phyloP scores from a whole-genome alignment of 2,329 filamentous ascomycete species.

The Arthrinium puccinioides region DNA sequence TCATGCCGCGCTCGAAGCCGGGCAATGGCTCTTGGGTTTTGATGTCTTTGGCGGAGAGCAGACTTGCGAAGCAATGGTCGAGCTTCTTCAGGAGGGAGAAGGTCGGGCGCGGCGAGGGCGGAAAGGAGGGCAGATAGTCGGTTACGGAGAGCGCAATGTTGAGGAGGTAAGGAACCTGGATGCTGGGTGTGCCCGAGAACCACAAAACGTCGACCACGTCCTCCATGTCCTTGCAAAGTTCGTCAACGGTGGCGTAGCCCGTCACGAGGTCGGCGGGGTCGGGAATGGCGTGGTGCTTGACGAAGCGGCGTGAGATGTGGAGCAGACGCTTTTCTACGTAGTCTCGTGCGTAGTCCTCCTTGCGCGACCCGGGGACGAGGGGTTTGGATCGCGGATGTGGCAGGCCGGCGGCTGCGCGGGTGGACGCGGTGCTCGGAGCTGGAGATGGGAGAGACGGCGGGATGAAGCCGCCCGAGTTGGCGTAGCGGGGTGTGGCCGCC shows the following conservation, averaged over 20 bases:
- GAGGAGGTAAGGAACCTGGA: slow-evolving; percentile 81
- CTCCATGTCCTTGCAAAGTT: slow-evolving; percentile 69
- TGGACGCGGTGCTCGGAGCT: slow-evolving; percentile 42
- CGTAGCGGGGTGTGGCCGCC: slow-evolving; percentile 1
- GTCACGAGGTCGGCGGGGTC: slow-evolving; percentile 42
- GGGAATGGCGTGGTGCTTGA: slow-evolving; percentile 48
- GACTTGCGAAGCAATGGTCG: slow-evolving; percentile 73
- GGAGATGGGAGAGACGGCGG: slow-evolving; percentile 44
- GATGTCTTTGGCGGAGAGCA: slow-evolving; percentile 61
- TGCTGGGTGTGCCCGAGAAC: slow-evolving; percentile 73
- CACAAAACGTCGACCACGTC: slow-evolving; percentile 73
- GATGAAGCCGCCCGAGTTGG: slow-evolving; percentile 43
- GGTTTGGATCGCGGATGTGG: slow-evolving; percentile 49
- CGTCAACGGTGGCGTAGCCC: slow-evolving; percentile 54
- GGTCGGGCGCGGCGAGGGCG: slow-evolving; percentile 57
- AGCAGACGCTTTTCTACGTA: slow-evolving; percentile 48
- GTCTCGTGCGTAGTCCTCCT: slow-evolving; percentile 53
- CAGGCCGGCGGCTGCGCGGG: slow-evolving; percentile 30
- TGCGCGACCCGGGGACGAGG: slow-evolving; percentile 47
- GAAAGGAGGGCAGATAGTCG: slow-evolving; percentile 66
- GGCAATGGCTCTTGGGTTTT: slow-evolving; percentile 59
- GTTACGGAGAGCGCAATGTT: slow-evolving; percentile 67
- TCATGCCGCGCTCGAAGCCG: slow-evolving; percentile 55
- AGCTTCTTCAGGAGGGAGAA: slow-evolving; percentile 70
- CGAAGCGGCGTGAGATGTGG: slow-evolving; percentile 48